A percentile compares a stretch with the other conserved stretches of the same genome.
phyloP scores from a whole-genome alignment of 2,329 filamentous ascomycete species.

The Diplocarpon mali region DNA sequence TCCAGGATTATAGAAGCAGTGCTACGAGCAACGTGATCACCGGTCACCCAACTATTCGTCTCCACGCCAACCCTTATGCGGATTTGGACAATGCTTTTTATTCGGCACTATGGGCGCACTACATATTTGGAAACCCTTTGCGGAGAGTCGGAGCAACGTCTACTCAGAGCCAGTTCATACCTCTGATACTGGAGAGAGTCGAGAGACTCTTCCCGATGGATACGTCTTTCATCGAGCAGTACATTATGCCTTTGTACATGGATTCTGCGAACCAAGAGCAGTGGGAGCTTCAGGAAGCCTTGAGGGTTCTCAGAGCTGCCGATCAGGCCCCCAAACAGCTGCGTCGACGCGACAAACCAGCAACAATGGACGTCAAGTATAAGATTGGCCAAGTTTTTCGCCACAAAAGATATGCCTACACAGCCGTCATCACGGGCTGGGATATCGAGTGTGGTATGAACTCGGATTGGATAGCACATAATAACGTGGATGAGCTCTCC shows the following conservation, averaged over 20 bases:
- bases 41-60: conserved; percentile 29
- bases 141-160: conserved; percentile 14
- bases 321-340: conserved; percentile 43
- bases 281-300: conserved; percentile 36
- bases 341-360: conserved; percentile 22
- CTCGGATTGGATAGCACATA: conserved; percentile 48
- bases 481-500: conserved; percentile 49
- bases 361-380: conserved; percentile 41
- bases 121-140: conserved; percentile 23
- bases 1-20: conserved; percentile 39
- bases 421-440: conserved; percentile 85
- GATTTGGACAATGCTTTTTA: conserved; percentile 31
- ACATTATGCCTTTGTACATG: conserved; percentile 27
- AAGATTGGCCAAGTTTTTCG: conserved; percentile 74
- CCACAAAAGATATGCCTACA: conserved; percentile 70
- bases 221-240: conserved; percentile 28
- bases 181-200: conserved; percentile 28
- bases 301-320: conserved; percentile 42
- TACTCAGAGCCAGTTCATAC: conserved; percentile 26
- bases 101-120: conserved; percentile 30
- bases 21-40: conserved; percentile 14
- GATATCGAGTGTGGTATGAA: conserved; percentile 44
- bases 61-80: conserved; percentile 24
- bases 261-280: conserved; percentile 24
- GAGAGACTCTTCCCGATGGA: conserved; percentile 30